Conservation (phyloP, 768 basidiomycete species). For the Tricholoma hemisulphureum region DNA sequence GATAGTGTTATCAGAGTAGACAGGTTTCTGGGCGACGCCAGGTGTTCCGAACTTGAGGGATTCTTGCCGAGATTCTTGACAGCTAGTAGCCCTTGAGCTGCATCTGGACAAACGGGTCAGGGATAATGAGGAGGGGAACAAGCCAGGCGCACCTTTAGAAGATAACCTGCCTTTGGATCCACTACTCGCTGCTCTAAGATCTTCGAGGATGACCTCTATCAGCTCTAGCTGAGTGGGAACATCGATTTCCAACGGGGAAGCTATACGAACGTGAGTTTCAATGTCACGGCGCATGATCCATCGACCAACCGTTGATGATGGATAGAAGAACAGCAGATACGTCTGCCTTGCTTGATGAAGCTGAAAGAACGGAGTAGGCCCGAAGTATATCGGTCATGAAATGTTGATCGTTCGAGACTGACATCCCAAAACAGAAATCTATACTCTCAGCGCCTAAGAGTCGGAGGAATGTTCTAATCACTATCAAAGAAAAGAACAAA, state of each 20-base stretch:
- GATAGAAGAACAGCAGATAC: slow-evolving; percentile 48
- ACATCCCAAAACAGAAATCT: no score
- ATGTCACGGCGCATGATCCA: slow-evolving; percentile 1
- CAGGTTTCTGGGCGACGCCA: slow-evolving; percentile 56
- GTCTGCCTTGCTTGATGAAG: slow-evolving; percentile 45
- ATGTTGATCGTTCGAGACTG: neutral
- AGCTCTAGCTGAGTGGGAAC: slow-evolving; percentile 49
- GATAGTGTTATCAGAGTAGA: slow-evolving; percentile 53
- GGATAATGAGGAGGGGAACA: neutral
- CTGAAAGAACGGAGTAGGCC: slow-evolving; percentile 46
- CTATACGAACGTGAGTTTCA: slow-evolving; percentile 17
- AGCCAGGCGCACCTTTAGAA: slow-evolving; percentile 47
- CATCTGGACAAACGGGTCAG: slow-evolving; percentile 46
- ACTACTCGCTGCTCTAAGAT: slow-evolving; percentile 42
- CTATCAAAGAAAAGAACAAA: neutral
- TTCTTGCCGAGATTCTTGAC: slow-evolving; percentile 76
- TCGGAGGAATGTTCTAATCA: neutral
- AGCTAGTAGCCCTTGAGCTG: slow-evolving; percentile 61
- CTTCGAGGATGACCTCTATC: slow-evolving; percentile 56
- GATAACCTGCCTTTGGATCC: slow-evolving; percentile 50
- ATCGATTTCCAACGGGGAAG: slow-evolving; percentile 48
- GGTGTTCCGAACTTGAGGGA: slow-evolving; percentile 61
- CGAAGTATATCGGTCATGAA: slow-evolving; percentile 48
- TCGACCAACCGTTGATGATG: slow-evolving; percentile 47
- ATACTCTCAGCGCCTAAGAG: neutral